Evolutionary conservation across 495 filamentous ascomycete genomes (phyloP).

Genomic region (Mytilinidion resinicola): DNA sequence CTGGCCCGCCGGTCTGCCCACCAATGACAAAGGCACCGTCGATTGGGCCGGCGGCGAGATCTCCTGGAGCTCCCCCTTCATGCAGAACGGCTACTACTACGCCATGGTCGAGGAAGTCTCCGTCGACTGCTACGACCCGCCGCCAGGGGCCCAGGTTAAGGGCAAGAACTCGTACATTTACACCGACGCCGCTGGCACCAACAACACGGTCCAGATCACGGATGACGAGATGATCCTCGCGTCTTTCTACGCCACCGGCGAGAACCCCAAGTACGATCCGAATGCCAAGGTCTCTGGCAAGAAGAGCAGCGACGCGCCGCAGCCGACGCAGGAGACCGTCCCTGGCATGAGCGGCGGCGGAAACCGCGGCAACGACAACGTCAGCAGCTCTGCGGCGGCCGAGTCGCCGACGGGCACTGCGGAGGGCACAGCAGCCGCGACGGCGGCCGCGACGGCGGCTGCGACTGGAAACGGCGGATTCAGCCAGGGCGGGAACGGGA

Average conservation of each 20-base stretch:
- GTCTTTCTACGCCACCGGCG: constrained; percentile 69
- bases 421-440: neutral
- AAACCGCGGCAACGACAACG: constrained; percentile 24
- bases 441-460: neutral
- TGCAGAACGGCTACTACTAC: constrained; percentile 87
- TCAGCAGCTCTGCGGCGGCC: neutral
- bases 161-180: constrained; percentile 71
- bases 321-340: constrained; percentile 28
- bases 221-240: constrained; percentile 71
- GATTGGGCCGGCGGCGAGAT: constrained; percentile 87
- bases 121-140: constrained; percentile 78
- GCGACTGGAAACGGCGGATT: neutral
- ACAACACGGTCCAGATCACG: constrained; percentile 69
- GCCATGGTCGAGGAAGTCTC: constrained; percentile 69
- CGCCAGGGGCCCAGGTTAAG: constrained; percentile 51
- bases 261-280: constrained; percentile 30
- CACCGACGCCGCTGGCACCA: constrained; percentile 55
- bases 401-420: neutral
- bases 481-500: neutral
- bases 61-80: constrained; percentile 76
- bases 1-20: constrained; percentile 82
- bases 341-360: constrained; percentile 35
- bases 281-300: constrained; percentile 16
- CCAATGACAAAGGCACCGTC: constrained; percentile 78
- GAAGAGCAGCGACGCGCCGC: constrained; percentile 7